Conservation (phyloP, 129 eudicot species). For the Arctium lappa region DNA sequence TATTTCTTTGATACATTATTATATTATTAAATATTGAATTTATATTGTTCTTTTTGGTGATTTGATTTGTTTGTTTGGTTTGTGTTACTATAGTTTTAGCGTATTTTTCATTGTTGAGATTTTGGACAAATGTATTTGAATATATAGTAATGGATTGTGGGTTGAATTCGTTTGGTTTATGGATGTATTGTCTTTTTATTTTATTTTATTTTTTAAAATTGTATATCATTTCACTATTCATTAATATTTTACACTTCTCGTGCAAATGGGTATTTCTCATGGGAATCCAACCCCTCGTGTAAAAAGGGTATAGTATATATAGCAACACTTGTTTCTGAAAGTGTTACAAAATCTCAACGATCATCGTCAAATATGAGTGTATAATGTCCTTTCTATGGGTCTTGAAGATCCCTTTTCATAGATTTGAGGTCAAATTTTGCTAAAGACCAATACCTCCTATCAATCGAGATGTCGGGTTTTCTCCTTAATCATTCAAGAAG, state of each 20-base stretch:
- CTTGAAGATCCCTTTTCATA: background rate
- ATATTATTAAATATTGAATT: constrained; percentile 10
- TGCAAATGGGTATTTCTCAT: too few relatives aligned
- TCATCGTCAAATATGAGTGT: too few relatives aligned
- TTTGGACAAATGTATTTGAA: constrained; percentile 19
- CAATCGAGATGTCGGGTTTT: too few relatives aligned
- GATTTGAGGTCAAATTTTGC: too few relatives aligned
- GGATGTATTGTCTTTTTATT: background rate
- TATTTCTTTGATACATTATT: constrained; percentile 8
- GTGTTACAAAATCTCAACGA: too few relatives aligned
- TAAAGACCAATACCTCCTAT: too few relatives aligned
- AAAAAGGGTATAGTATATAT: too few relatives aligned
- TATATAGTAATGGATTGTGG: constrained; percentile 21
- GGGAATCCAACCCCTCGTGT: too few relatives aligned
- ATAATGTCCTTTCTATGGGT: background rate
- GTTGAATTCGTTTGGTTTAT: background rate
- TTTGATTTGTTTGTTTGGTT: constrained; percentile 33
- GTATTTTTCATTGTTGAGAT: background rate
- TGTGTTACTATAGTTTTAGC: background rate
- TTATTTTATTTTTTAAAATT: background rate
- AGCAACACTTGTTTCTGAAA: too few relatives aligned
- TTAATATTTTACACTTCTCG: too few relatives aligned
- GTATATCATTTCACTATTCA: too few relatives aligned
- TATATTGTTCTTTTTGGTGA: constrained; percentile 17
- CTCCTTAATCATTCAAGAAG: too few relatives aligned